Base-by-base conservation (phyloP, 129 eudicot species). In the Artemisia tridentata region DNA sequence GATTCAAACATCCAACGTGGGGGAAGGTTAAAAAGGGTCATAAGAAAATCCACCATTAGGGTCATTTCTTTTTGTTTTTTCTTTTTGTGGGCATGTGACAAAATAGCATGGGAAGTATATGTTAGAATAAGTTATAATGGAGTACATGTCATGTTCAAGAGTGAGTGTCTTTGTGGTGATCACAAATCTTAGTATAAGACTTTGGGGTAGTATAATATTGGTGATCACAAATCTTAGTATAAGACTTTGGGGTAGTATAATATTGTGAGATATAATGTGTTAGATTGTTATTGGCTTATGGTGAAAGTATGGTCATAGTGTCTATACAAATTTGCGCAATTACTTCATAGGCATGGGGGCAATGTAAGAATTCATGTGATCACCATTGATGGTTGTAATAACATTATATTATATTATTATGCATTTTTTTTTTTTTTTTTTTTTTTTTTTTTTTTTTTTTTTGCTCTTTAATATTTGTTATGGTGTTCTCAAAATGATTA, bases 1-100 rank as follows among this genome's bases (percentile, higher is more conserved):
- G 62, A 71, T 71, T 54, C 53, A 71, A 54, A 51, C 81, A 78
- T 71, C 54, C 19, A 52, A 67, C 49, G 54, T 67, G 52, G 53
- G 74, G 64, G 15, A 77, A 77, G 71, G 71, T 71, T 63, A 75
- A 75, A 47, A 76, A 76, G 65, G 75, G 21, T 71, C 58, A 71
- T 20, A 72, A 62, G 70, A 54, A 70, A 29, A 63, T 71, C 21
- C 81, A 71, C 62, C 77, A 63, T 38, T 71, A 75, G 23, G 29
- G 65, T 69, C 1, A 7, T 38, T 52, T 31, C 16, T 52, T 38
- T 25, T 2, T 11, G 45, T 56, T 12, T 47, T 45, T 67, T 45
- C 3, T 31, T 68, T 68, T 48, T 49, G 10, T 60, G 56, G 75
- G 64, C 62, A 16, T 69, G 71, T 65, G 71, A 70, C 12, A 46